Conservation (phyloP, 768 basidiomycete genomes). For the Lactifluus subvellereus region DNA sequence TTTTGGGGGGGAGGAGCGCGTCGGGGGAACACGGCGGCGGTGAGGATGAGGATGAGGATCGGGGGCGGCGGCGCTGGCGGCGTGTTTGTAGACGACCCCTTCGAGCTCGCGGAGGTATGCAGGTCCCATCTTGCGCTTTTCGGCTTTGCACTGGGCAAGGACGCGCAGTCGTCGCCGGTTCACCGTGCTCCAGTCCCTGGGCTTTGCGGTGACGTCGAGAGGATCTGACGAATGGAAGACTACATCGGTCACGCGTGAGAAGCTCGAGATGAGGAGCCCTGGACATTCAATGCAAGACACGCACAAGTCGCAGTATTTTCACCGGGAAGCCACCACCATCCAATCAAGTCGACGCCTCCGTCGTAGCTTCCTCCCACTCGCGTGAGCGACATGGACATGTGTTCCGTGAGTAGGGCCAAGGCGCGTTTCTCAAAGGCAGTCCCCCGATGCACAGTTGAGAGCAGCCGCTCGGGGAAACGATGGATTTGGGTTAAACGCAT, state of each 20-base stretch:
- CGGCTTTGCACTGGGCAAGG: conserved; percentile 88
- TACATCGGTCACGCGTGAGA: neutral
- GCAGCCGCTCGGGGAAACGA: conserved; percentile 2
- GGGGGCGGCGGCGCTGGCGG: neutral
- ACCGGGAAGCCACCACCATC: conserved; percentile 88
- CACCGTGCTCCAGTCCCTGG: neutral
- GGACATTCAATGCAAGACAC: neutral
- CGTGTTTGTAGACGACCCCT: conserved; percentile 65
- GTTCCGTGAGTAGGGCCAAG: conserved; percentile 49
- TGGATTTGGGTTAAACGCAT: conserved; percentile 13
- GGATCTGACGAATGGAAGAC: neutral
- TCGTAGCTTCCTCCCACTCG: conserved; percentile 85
- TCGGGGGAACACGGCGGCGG: neutral
- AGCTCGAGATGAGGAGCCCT: neutral
- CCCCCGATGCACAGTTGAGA: conserved; percentile 63
- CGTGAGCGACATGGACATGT: conserved; percentile 73
- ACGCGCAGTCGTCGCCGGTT: conserved; percentile 59
- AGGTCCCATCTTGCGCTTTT: conserved; percentile 74
- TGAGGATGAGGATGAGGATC: neutral
- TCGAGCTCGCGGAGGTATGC: conserved; percentile 85
- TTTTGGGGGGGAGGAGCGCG: neutral
- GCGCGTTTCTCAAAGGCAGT: conserved; percentile 70
- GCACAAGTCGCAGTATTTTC: neutral
- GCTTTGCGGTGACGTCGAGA: neutral
- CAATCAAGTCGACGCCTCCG: conserved; percentile 82